Percentiles rank a stretch among this genome's conserved stretches.
Evolutionary conservation across 169 alveolate genomes (phyloP).

Genomic region (Plasmodium cynomolgi): DNA sequence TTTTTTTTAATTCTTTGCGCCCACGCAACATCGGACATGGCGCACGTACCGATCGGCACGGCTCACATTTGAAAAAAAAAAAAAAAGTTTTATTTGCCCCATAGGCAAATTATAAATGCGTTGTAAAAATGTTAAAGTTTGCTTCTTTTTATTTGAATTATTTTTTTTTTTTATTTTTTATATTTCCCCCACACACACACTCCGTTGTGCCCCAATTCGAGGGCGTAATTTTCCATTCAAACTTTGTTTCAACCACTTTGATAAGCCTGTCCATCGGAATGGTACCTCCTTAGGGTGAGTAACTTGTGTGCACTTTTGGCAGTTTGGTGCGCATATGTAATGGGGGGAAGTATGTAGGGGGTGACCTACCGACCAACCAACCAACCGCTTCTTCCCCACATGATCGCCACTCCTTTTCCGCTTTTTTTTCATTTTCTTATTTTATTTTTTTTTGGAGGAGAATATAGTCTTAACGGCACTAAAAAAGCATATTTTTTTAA

Average conservation of each 20-base stretch:
- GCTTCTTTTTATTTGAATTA: neutral
- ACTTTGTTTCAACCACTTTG: neutral
- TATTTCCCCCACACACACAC: neutral
- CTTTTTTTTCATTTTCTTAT: neutral
- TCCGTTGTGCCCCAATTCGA: neutral
- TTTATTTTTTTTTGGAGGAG: constrained; percentile 1
- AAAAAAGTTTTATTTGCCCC: neutral
- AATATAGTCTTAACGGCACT: constrained; percentile 48
- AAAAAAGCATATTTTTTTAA: constrained; percentile 51
- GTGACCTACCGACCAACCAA: neutral
- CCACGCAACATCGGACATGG: neutral
- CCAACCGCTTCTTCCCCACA: neutral
- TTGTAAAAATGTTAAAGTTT: neutral
- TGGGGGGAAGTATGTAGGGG: neutral
- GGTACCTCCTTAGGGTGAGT: neutral
- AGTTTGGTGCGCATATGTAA: neutral
- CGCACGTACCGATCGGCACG: neutral
- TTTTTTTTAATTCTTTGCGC: neutral
- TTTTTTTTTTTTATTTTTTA: no score
- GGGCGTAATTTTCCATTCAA: neutral
- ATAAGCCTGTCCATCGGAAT: neutral
- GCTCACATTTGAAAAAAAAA: neutral
- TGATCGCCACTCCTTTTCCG: neutral
- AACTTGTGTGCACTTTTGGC: neutral
- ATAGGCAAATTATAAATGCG: neutral